Evolutionary conservation across 176 grass and related monocot species (phyloP), one percentile per base, ranked within the genome.

Genomic region (Phragmites australis): DNA sequence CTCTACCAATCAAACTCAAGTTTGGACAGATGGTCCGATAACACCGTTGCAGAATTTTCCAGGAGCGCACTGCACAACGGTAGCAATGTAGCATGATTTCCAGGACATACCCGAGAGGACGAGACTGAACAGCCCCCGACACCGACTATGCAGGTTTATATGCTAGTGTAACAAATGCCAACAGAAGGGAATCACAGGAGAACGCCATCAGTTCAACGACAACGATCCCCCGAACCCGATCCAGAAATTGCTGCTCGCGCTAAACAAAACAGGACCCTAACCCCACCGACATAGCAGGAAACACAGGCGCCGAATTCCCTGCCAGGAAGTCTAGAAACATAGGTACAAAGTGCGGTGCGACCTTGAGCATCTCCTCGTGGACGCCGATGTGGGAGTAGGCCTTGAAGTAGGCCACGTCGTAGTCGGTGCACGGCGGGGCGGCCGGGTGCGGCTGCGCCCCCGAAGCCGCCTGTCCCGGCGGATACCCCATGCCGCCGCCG

Each of bases 331-430:
- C 39, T 47, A 84, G 37, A 75, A 31, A 40, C 30, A 12, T 0
- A 51, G 45, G 64, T 9, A 46, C n/a, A 75, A 60, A 65, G 71
- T 4, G 46, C 14, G 59, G 43, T 17, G 41, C 6, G 55, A 97
- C 95, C 89, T 94, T 97, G 55, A 97, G 90, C 95, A 94, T 97
- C 81, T 94, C 95, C 87, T 97, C 95, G 79, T 97, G 95, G 63
- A 97, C 95, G 30, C 85, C 83, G 68, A 94, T 47, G 88, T 94
- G 85, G 27, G 92, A 90, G 80, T 97, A 97, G 27, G 92, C 92
- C 63, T 90, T 94, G 88, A 97, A 97, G 83, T 97, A 97, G 62
- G 95, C 87, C 34, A 89, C 12, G 76, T 97, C 95, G 84, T 89
- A 94, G 74, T 93, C 95, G 4, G 95, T 97, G 81, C 85, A 92